Evolutionary conservation across 208 protist species (phyloP).

Genomic region (Acanthamoeba rhysodes): DNA sequence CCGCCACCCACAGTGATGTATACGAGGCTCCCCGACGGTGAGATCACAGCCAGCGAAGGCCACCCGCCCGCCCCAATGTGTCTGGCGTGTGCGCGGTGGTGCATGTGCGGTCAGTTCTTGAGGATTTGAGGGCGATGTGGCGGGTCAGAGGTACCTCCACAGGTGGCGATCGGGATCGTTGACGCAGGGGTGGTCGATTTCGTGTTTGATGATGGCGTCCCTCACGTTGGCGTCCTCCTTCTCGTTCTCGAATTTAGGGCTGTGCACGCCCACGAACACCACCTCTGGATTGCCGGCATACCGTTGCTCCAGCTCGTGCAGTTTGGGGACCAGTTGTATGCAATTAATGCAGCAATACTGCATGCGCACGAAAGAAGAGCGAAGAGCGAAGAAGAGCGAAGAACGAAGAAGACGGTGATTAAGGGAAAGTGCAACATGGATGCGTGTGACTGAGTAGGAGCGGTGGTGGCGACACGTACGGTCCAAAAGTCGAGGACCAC

Average conservation of each 20-base stretch:
- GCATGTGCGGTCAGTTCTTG: not conserved
- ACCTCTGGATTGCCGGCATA: not conserved
- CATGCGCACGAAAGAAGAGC: too few relatives aligned
- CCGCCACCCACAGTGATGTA: not conserved
- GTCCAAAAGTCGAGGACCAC: slow-evolving; percentile 1
- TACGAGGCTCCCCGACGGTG: not conserved
- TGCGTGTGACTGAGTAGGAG: not conserved
- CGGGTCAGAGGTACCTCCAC: not conserved
- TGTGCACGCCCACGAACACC: slow-evolving; percentile 6
- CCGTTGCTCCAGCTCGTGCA: not conserved
- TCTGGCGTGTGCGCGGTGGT: not conserved
- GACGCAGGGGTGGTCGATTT: not conserved
- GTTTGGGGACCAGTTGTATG: not conserved
- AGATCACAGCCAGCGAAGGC: slow-evolving; percentile 1
- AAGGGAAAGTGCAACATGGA: not conserved
- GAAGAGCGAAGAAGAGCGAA: not conserved
- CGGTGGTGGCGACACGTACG: not conserved
- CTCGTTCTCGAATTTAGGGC: slow-evolving; percentile 1
- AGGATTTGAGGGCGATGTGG: not conserved
- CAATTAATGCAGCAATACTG: slow-evolving; percentile 2
- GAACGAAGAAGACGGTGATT: not conserved
- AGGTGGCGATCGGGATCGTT: not conserved
- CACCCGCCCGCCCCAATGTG: not conserved
- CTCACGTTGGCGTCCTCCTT: slow-evolving; percentile 6
- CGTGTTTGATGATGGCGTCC: not conserved